phyloP scores from a whole-genome alignment of 2,329 filamentous ascomycete genomes.

The Verticillium tricorpus region DNA sequence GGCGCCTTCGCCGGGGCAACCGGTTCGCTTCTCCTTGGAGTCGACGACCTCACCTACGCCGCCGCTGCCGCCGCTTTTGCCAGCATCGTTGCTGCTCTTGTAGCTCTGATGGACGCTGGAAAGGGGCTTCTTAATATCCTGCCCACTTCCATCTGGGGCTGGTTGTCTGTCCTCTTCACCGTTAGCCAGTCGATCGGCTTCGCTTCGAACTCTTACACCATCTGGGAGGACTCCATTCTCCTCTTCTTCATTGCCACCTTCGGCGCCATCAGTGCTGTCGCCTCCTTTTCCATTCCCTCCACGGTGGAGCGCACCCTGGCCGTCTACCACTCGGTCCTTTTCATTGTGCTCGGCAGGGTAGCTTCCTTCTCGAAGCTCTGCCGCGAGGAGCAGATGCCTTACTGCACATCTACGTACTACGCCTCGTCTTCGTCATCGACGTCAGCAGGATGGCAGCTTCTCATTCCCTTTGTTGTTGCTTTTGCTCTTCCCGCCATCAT shows the following conservation, averaged over 20 bases:
- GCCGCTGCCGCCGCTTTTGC: slow-evolving; percentile 37
- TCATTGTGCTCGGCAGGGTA: slow-evolving; percentile 71
- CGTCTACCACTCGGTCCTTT: slow-evolving; percentile 79
- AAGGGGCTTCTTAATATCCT: slow-evolving; percentile 49
- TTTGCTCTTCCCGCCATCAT: slow-evolving; percentile 69
- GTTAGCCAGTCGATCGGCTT: slow-evolving; percentile 89
- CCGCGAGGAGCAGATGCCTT: slow-evolving; percentile 97
- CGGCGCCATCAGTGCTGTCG: slow-evolving; percentile 67
- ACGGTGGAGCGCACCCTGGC: slow-evolving; percentile 68
- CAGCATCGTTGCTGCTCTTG: slow-evolving; percentile 35
- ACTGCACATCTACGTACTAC: slow-evolving; percentile 93
- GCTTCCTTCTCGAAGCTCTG: slow-evolving; percentile 89
- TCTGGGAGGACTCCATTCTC: slow-evolving; percentile 96
- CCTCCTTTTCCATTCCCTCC: slow-evolving; percentile 68
- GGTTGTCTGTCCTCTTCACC: slow-evolving; percentile 75
- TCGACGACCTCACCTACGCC: slow-evolving; percentile 25
- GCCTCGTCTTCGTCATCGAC: slow-evolving; percentile 87
- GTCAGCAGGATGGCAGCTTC: slow-evolving; percentile 83
- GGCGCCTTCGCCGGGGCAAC: slow-evolving; percentile 26
- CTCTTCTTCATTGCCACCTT: slow-evolving; percentile 90
- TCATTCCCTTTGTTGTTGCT: slow-evolving; percentile 71
- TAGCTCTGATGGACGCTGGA: slow-evolving; percentile 36
- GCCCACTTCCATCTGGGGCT: slow-evolving; percentile 82
- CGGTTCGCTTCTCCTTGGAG: slow-evolving; percentile 27
- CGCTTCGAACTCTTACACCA: slow-evolving; percentile 95